These are phyloP conservation scores for Themeda triandra DNA, from an alignment of 176 grass and related monocot genomes.

Conservation along the genomic window DNA sequence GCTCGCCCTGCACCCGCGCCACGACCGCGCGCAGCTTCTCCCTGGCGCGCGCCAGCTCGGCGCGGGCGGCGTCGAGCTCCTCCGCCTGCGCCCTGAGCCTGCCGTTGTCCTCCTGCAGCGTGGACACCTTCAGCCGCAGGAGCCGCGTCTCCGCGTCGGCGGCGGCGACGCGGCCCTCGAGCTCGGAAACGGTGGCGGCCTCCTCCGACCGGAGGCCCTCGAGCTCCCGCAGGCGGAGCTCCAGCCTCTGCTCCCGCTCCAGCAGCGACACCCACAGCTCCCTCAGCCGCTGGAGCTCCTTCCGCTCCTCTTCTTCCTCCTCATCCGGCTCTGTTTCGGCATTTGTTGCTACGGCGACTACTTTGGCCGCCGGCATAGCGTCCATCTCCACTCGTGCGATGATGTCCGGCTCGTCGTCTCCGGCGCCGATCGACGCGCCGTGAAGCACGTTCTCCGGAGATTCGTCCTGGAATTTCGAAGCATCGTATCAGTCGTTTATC, in stretches of 20 bases:
- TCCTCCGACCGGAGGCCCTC: slow-evolving; percentile 53
- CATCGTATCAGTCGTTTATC: neutral
- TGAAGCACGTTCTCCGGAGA: slow-evolving; percentile 28
- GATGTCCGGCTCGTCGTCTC: slow-evolving; percentile 35
- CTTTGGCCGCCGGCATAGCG: neutral
- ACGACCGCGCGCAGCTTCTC: slow-evolving; percentile 45
- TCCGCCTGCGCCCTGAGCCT: slow-evolving; percentile 43
- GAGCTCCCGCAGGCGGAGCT: slow-evolving; percentile 65
- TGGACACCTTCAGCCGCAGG: slow-evolving; percentile 38
- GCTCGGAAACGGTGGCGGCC: slow-evolving; percentile 32
- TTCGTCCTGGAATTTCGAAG: neutral
- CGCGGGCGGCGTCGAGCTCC: slow-evolving; percentile 42
- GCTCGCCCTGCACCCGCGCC: slow-evolving; percentile 27
- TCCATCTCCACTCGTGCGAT: slow-evolving; percentile 33
- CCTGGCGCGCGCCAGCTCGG: slow-evolving; percentile 51
- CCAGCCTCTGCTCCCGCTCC: slow-evolving; percentile 57
- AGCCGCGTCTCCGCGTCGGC: slow-evolving; percentile 49
- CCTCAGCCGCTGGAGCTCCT: slow-evolving; percentile 38
- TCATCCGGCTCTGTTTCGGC: slow-evolving; percentile 1
- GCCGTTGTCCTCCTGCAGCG: slow-evolving; percentile 79
- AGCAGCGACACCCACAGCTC: slow-evolving; percentile 51
- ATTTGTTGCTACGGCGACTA: neutral
- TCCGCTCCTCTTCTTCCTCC: neutral
- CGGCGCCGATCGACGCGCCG: slow-evolving; percentile 39
- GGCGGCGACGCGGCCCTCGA: slow-evolving; percentile 44